Percentiles rank a stretch among this genome's conserved stretches.
Conservation (phyloP, 805 yeast species). For the Monosporozyma solicola region DNA sequence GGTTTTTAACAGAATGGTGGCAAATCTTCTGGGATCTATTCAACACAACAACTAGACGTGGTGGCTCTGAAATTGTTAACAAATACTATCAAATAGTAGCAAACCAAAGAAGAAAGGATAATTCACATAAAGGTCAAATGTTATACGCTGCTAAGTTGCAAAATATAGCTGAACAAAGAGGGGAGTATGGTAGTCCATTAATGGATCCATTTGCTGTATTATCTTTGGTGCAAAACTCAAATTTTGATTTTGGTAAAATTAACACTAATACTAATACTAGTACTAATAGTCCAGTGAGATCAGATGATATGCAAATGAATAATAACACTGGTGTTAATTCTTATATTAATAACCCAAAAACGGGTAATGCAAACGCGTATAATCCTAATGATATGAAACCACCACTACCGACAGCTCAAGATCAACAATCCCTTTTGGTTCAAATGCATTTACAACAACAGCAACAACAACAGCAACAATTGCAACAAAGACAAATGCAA, state of each 20-base stretch:
- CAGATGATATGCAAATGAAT: neutral
- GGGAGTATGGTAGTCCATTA: slow-evolving; percentile 28
- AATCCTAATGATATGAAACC: neutral
- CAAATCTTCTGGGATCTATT: slow-evolving; percentile 90
- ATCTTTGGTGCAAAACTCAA: neutral
- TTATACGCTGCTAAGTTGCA: slow-evolving; percentile 38
- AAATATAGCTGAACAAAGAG: slow-evolving; percentile 32
- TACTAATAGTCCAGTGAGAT: neutral
- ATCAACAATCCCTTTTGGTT: neutral
- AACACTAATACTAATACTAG: neutral
- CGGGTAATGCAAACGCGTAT: neutral
- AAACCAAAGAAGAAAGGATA: slow-evolving; percentile 51
- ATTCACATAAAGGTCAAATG: slow-evolving; percentile 37
- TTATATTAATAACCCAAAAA: neutral
- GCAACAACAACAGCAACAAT: slow-evolving; percentile 1
- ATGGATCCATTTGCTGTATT: slow-evolving; percentile 17
- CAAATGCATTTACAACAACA: slow-evolving; percentile 1
- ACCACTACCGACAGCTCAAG: neutral
- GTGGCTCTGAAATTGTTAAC: slow-evolving; percentile 52
- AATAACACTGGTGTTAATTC: neutral
- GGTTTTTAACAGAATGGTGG: slow-evolving; percentile 92
- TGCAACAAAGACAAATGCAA: slow-evolving; percentile 1
- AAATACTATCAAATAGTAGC: slow-evolving; percentile 61
- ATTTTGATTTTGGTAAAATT: neutral
- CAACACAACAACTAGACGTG: slow-evolving; percentile 64